Evolutionary conservation across 1,139 yeast species (phyloP), one percentile per base, ranked within the genome.

Genomic region (Candida neerlandica): DNA sequence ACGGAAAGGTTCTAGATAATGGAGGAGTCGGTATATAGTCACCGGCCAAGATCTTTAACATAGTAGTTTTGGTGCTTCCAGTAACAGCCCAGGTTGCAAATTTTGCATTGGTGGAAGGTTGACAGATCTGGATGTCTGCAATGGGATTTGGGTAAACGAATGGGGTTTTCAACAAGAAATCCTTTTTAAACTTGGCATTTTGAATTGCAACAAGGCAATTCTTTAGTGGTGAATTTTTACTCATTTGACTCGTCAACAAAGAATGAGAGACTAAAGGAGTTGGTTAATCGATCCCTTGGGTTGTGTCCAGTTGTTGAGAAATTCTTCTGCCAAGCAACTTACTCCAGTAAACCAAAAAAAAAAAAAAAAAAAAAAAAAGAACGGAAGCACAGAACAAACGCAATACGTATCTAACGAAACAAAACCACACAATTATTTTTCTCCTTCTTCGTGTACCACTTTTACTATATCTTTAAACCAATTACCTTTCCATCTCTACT

Each of bases 1-100:
- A 58, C 0, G 94, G 90, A 56, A 82, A 86, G 1, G 68, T 62
- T 45, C 92, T 67, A 0, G 85, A 68, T 2, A 69, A 56, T 0
- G 86, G 74, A 1, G 92, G 90, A 1, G 67, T 69, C 0, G 84
- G 68, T 19, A 83, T 62, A 58, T 72, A 79, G 43, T 64, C 68
- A 18, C 76, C 73, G 4, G 75, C 64, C 4, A 73, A 38, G 1
- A 68, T 59, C 39, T 65, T 63, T 27, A 76, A 62, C 43, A 75
- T 69, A 16, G 59, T 62, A 1, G 75, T 61, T 54, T 74, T 76
- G 11, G 56, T 53, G 7, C 71, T 67, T 0, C 81, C 81, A 2
- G 68, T 53, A 2, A 76, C 55, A 4, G 71, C 69, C 73, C 75
- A 71, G 16, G 23, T 41, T 9, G 34, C 33, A 3, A 65, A 52